phyloP scores from a whole-genome alignment of 371 early-diverging fungal species.

The Mucor mucedo region DNA sequence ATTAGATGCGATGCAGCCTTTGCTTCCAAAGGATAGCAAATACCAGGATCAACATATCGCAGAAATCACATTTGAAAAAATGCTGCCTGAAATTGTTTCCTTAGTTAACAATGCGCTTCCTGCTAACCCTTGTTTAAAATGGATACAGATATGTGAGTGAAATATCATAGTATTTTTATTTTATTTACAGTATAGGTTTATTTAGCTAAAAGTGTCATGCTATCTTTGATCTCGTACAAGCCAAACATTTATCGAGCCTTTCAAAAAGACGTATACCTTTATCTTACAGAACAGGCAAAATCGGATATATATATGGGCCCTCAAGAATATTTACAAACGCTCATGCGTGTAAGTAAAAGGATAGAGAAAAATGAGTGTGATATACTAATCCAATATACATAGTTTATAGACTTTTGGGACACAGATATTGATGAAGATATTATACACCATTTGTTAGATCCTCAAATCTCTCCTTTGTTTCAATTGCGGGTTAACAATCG shows the following conservation, averaged over 20 bases:
- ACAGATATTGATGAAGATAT: slow-evolving; percentile 28
- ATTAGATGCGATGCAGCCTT: slow-evolving; percentile 19
- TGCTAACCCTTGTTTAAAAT: slow-evolving; percentile 12
- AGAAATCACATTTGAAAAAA: slow-evolving; percentile 24
- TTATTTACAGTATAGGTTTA: neutral
- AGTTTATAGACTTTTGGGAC: slow-evolving; percentile 37
- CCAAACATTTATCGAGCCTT: slow-evolving; percentile 17
- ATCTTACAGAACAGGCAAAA: slow-evolving; percentile 15
- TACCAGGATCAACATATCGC: neutral
- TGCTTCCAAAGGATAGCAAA: neutral
- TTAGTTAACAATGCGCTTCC: slow-evolving; percentile 23
- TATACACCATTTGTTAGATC: slow-evolving; percentile 25
- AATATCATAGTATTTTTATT: neutral
- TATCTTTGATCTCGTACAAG: slow-evolving; percentile 1
- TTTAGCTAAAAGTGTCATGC: slow-evolving; percentile 7
- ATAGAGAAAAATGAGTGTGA: neutral
- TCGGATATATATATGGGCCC: neutral
- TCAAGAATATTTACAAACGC: slow-evolving; percentile 17
- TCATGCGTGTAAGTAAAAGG: slow-evolving; percentile 28
- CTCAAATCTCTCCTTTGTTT: slow-evolving; percentile 30
- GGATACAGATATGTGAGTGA: slow-evolving; percentile 36
- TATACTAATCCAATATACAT: neutral
- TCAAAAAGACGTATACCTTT: slow-evolving; percentile 33
- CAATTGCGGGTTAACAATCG: slow-evolving; percentile 12
- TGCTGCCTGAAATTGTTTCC: slow-evolving; percentile 30